These are phyloP conservation scores for Eucalyptus paniculata DNA, from an alignment of 345 rosid genomes.

Conservation along the genomic window DNA sequence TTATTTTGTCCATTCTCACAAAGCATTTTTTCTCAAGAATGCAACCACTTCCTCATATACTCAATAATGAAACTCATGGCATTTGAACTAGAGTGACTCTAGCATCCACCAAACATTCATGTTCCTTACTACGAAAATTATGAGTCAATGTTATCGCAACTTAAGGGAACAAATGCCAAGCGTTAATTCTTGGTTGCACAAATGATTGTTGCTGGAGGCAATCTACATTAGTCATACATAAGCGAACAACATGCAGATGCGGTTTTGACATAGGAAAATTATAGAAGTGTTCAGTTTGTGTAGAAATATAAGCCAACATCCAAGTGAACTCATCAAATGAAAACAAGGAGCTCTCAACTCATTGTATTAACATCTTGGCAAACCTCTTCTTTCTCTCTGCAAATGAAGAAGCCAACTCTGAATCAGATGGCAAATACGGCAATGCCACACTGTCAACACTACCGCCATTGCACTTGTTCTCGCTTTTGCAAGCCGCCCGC, in stretches of 20 bases:
- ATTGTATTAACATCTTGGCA: neutral
- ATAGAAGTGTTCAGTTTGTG: neutral
- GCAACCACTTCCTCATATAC: neutral
- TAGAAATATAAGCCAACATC: neutral
- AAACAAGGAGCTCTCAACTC: neutral
- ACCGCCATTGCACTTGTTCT: conserved; percentile 16
- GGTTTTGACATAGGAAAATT: neutral
- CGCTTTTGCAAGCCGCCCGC: conserved; percentile 44
- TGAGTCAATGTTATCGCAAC: neutral
- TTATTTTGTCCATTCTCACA: neutral
- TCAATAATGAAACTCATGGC: neutral
- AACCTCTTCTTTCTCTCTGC: conserved; percentile 55
- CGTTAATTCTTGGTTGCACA: neutral
- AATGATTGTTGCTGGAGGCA: neutral
- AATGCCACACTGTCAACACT: conserved; percentile 2
- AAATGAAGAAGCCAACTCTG: conserved; percentile 53
- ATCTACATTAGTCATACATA: neutral
- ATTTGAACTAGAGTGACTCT: neutral
- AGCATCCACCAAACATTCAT: neutral
- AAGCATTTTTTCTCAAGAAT: neutral
- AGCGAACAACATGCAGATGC: neutral
- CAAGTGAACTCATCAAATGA: neutral
- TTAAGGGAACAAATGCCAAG: neutral
- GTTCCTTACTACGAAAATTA: neutral
- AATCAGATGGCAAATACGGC: conserved; percentile 59